Evolutionary conservation across 2,329 filamentous ascomycete genomes (phyloP).

Genomic region (Albophoma yamanashiensis): DNA sequence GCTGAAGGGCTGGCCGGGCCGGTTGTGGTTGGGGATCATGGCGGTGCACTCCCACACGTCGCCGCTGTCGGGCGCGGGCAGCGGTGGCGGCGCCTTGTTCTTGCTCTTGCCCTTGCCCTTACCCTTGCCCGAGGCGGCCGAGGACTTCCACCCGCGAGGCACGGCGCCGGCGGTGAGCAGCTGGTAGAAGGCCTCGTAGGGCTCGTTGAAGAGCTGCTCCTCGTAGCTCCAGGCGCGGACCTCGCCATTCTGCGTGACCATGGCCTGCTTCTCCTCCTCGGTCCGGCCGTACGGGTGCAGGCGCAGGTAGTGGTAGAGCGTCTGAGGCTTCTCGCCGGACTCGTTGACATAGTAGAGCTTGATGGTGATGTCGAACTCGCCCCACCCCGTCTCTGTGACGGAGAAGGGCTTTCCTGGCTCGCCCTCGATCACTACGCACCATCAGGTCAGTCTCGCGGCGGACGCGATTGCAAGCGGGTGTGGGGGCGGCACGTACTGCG

Average conservation of each 20-base stretch:
- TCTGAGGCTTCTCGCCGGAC: conserved; percentile 85
- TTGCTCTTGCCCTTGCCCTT: conserved; percentile 39
- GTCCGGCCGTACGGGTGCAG: conserved; percentile 83
- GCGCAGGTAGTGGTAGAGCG: conserved; percentile 85
- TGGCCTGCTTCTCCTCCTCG: conserved; percentile 58
- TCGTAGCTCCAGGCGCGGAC: conserved; percentile 79
- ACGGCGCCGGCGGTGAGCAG: conserved; percentile 66
- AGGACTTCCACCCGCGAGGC: conserved; percentile 30
- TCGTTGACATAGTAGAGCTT: conserved; percentile 88
- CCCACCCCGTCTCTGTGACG: conserved; percentile 91
- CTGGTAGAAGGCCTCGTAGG: conserved; percentile 85
- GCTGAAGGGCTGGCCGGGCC: conserved; percentile 63
- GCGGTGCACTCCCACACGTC: conserved; percentile 57
- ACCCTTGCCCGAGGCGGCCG: conserved; percentile 10
- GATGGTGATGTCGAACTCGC: conserved; percentile 94
- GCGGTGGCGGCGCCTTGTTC: conserved; percentile 27
- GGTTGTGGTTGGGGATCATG: conserved; percentile 59
- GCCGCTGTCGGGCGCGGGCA: conserved; percentile 27
- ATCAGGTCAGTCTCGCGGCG: background rate
- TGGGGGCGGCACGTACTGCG: conserved; percentile 45
- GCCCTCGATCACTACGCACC: conserved; percentile 53
- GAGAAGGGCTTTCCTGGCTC: conserved; percentile 61
- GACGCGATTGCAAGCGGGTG: background rate
- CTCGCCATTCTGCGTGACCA: conserved; percentile 46
- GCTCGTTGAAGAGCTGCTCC: conserved; percentile 95